phyloP scores from a whole-genome alignment of 768 basidiomycete species.

The Crepidotus variabilis region DNA sequence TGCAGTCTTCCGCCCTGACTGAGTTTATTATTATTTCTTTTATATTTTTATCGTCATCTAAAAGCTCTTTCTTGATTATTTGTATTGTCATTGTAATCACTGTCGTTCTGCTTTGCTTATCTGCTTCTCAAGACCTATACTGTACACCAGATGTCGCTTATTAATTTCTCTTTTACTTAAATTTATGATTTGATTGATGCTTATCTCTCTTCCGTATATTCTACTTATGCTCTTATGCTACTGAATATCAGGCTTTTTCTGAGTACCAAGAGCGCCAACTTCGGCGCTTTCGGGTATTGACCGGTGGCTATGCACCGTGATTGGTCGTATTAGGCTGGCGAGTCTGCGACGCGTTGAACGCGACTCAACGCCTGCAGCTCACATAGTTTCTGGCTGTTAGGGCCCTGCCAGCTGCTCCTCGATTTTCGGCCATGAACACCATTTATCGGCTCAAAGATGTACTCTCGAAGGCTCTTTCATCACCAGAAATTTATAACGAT shows the following conservation, averaged over 20 bases:
- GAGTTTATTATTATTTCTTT: neutral
- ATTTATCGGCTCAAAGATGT: conserved; percentile 53
- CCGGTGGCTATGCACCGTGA: neutral
- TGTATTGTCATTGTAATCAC: too few species aligned
- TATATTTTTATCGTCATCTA: too few species aligned
- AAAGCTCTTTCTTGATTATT: too few species aligned
- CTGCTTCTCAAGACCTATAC: too few species aligned
- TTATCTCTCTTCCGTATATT: neutral
- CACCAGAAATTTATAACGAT: conserved; percentile 41
- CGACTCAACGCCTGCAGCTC: neutral
- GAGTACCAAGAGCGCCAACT: neutral
- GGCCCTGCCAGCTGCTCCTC: neutral
- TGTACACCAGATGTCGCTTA: too few species aligned
- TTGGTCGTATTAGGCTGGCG: neutral
- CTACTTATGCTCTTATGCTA: neutral
- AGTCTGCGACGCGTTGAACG: neutral
- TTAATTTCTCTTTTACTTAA: too few species aligned
- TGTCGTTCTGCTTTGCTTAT: too few species aligned
- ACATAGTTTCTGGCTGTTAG: neutral
- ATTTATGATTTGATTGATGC: neutral
- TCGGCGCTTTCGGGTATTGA: neutral
- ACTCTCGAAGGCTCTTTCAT: conserved; percentile 44
- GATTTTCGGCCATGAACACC: conserved; percentile 44
- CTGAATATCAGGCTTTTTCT: neutral
- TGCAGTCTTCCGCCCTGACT: neutral